Base-by-base conservation (phyloP, 106 monocot genomes). In the Alisma plantagoaquatica region DNA sequence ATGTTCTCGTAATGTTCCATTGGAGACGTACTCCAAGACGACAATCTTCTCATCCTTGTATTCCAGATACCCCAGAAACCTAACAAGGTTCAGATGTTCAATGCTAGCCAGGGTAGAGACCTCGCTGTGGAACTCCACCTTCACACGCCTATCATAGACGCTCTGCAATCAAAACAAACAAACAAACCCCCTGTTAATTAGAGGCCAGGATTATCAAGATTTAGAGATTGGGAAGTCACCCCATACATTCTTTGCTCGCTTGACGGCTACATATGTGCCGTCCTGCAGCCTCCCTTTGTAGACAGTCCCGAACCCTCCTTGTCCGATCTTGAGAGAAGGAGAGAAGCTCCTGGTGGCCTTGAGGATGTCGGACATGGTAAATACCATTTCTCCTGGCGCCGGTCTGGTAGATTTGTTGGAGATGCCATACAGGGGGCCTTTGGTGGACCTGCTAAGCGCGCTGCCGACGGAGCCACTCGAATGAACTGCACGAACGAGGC, bases 211-310 rank as follows among this genome's bases (percentile, higher is more conserved):
- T n/a, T n/a, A n/a, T n/a, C n/a, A n/a, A n/a, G n/a, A n/a, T n/a
- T n/a, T n/a, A n/a, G n/a, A n/a, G n/a, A n/a, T n/a, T n/a, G n/a
- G n/a, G n/a, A n/a, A n/a, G n/a, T n/a, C n/a, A n/a, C n/a, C n/a
- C n/a, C n/a, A n/a, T n/a, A 73, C 83, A 79, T 80, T 89, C 51
- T 76, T 83, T 14, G 76, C 89, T 15, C 89, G 83, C 45, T 89
- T 89, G 46, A 89, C 61, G 27, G 89, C 89, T 4, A 89, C 70
- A 4, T 71, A 7, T 14, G 65, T 76, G 53, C 89, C 76, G 14
- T 83, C 65, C 24, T 22, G 54, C 14, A 89, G 76, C 54, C 21
- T 67, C 18, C 76, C 89, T 51, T 56, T 80, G 52, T 89, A 89
- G 3, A 89, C 89, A 4, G 62, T 71, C 25, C 89, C 83, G 31